Conservation (phyloP, 768 basidiomycete genomes). For the Xerocomus spinulosus region DNA sequence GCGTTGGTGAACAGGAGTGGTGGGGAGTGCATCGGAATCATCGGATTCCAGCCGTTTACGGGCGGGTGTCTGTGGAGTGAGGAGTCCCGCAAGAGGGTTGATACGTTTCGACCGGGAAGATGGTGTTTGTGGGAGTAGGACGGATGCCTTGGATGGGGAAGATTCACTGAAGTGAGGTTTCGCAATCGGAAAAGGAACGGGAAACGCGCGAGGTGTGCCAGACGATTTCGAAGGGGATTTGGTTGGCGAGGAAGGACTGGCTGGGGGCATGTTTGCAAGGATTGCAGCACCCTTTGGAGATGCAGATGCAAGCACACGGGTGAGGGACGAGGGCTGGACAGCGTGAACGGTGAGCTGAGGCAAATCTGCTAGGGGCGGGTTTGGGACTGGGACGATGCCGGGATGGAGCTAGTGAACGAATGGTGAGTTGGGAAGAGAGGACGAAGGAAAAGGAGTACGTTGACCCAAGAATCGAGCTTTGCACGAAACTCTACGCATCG, state of each 20-base stretch:
- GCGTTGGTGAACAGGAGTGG: slow-evolving; percentile 63
- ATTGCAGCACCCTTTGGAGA: slow-evolving; percentile 55
- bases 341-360: slow-evolving; percentile 48
- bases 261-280: slow-evolving; percentile 31
- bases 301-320: slow-evolving; percentile 64
- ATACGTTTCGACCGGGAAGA: slow-evolving; percentile 41
- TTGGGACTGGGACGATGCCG: slow-evolving; percentile 41
- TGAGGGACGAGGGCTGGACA: slow-evolving; percentile 61
- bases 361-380: slow-evolving; percentile 60
- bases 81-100: slow-evolving; percentile 33
- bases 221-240: slow-evolving; percentile 39
- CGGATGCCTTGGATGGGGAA: slow-evolving; percentile 44
- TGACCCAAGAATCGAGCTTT: slow-evolving; percentile 62
- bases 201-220: slow-evolving; percentile 10
- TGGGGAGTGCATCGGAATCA: slow-evolving; percentile 41
- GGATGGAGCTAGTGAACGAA: slow-evolving; percentile 45
- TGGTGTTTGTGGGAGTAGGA: slow-evolving; percentile 63
- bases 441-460: slow-evolving; percentile 39
- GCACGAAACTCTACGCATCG: slow-evolving; percentile 53
- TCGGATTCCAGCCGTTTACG: slow-evolving; percentile 44
- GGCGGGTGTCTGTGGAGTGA: slow-evolving; percentile 36
- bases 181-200: slow-evolving; percentile 45
- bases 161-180: slow-evolving; percentile 31
- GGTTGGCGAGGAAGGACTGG: slow-evolving; percentile 34
- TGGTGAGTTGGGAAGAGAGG: slow-evolving; percentile 5